Evolutionary conservation across 129 eudicot species (phyloP), one percentile per base, ranked within the genome.

Genomic region (Tanacetum coccineum): DNA sequence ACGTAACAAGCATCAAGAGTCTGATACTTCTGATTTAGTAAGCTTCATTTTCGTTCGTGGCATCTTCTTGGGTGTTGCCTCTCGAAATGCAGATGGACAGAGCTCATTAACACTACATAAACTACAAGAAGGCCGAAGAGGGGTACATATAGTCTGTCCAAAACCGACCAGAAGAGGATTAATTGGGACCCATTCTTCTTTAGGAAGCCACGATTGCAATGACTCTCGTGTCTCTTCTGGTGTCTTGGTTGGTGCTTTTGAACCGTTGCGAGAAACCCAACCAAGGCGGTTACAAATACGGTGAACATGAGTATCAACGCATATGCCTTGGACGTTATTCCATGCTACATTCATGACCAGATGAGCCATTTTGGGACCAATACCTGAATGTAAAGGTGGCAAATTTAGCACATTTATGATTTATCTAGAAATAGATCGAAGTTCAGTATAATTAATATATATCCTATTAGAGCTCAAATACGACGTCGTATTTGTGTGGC

Each of bases 291-390:
- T 94, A 81, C 87, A 86, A 11, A 94, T 94, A 15, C 99, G 92
- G 67, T 94, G 99, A 10, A 94, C 99, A 60, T 94, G 99, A 64
- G 99, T 94, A 81, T 94, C 99, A 13, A 94, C 97, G 71, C 99
- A 94, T 66, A 94, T 94, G 39, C 99, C 99, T 86, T 94, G 96
- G 68, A 87, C 96, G 71, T 89, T 84, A 64, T 87, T 62, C 99
- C 99, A 94, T 19, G 79, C 99, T 13, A 89, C 80, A 80, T 89
- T 86, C 96, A 94, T 89, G 60, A 89, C 99, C 81, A 94, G 74
- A 89, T 94, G 99, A 69, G 95, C 99, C 90, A 94, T 94, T 77
- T 94, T 94, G 30, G 99, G 99, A 71, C 99, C 99, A 63, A 94
- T 89, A 55, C 99, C 99, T 32, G 97, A 85, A 75, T 81, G 95